These are phyloP conservation scores for Euphorbia peplus DNA, from an alignment of 345 rosid genomes.

Conservation along the genomic window DNA sequence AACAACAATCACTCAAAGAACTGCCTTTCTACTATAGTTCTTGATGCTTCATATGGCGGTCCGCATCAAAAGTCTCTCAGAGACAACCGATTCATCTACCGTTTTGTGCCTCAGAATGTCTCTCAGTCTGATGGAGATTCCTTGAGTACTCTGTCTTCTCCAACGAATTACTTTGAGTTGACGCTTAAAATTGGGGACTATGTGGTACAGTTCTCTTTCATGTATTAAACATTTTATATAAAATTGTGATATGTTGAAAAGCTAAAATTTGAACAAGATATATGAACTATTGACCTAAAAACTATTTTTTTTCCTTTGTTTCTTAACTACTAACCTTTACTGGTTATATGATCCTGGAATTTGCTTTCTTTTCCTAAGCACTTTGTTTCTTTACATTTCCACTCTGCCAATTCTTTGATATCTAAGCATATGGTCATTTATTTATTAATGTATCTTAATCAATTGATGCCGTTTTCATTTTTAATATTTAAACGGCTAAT, in stretches of 20 bases:
- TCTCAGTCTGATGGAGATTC: slow-evolving; percentile 36
- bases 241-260: not conserved
- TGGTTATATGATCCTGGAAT: not conserved
- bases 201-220: slow-evolving; percentile 55
- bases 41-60: slow-evolving; percentile 50
- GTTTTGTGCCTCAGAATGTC: slow-evolving; percentile 54
- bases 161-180: slow-evolving; percentile 49
- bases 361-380: not conserved
- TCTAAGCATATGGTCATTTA: not conserved
- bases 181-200: slow-evolving; percentile 74
- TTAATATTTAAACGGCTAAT: not conserved
- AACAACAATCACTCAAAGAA: slow-evolving; percentile 39
- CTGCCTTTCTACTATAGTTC: slow-evolving; percentile 72
- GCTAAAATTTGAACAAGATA: not conserved
- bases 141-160: slow-evolving; percentile 25
- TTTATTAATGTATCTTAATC: not conserved
- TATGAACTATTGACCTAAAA: not conserved
- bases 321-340: not conserved
- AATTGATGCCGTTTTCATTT: not conserved
- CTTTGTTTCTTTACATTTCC: not conserved
- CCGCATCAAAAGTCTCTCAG: slow-evolving; percentile 40
- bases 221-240: not conserved
- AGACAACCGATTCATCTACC: slow-evolving; percentile 64
- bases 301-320: not conserved
- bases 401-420: not conserved